Percentiles rank a stretch among this genome's conserved stretches.
Evolutionary conservation across 768 basidiomycete species (phyloP).

Genomic region (Chalciporus chontae): DNA sequence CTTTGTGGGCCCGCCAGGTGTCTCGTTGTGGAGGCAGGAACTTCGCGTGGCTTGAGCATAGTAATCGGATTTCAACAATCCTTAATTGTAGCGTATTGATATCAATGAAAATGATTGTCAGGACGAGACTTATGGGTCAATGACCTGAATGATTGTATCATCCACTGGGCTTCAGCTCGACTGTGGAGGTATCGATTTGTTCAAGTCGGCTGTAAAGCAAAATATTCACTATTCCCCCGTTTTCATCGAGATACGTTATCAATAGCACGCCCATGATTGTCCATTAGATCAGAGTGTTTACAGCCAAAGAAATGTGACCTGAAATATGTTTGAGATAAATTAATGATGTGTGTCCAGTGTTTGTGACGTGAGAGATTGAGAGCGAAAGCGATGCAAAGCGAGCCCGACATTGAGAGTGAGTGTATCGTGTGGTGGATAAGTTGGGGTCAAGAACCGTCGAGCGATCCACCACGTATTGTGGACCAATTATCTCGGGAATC

Average conservation of each 20-base stretch:
- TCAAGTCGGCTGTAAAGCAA: too few relatives aligned
- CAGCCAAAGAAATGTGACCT: not conserved
- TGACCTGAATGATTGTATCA: too few relatives aligned
- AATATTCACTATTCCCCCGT: too few relatives aligned
- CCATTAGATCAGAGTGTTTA: too few relatives aligned
- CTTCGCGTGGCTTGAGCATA: conserved; percentile 36
- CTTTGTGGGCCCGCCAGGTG: conserved; percentile 25
- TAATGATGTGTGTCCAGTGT: not conserved
- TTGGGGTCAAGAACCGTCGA: conserved; percentile 6
- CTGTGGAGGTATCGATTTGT: too few relatives aligned
- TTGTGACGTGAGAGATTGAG: not conserved
- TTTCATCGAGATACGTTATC: too few relatives aligned
- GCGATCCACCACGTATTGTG: conserved; percentile 3
- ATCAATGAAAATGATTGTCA: conserved; percentile 8
- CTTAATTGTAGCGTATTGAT: conserved; percentile 33
- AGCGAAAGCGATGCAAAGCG: not conserved
- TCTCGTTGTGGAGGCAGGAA: conserved; percentile 24
- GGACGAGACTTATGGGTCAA: too few relatives aligned
- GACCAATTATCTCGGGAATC: conserved; percentile 1
- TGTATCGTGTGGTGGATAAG: conserved; percentile 1
- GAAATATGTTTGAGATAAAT: not conserved
- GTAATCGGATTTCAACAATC: conserved; percentile 83
- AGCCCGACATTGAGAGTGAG: not conserved
- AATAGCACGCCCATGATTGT: too few relatives aligned
- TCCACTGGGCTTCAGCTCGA: too few relatives aligned